These are phyloP conservation scores for Bruguiera gymnorhiza DNA, from an alignment of 345 rosid species.

Conservation along the genomic window DNA sequence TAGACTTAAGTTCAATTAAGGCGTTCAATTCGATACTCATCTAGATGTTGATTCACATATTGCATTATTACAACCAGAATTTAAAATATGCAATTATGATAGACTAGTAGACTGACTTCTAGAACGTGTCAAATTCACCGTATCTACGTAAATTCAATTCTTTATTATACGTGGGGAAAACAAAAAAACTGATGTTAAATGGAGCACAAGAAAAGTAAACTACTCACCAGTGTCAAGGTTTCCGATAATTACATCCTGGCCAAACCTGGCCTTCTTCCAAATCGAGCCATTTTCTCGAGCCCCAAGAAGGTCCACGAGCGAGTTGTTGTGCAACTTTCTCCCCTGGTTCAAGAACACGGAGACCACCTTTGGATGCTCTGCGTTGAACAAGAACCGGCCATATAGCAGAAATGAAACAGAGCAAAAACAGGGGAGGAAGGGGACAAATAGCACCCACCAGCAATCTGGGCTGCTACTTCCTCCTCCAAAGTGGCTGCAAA, in stretches of 20 bases:
- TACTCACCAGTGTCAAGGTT: slow-evolving; percentile 41
- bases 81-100: no score
- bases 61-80: no score
- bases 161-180: no score
- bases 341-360: slow-evolving; percentile 57
- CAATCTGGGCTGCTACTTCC: slow-evolving; percentile 26
- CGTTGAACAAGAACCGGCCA: neutral
- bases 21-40: no score
- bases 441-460: slow-evolving; percentile 19
- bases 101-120: no score
- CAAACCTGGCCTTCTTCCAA: slow-evolving; percentile 37
- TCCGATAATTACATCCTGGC: slow-evolving; percentile 44
- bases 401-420: neutral
- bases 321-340: slow-evolving; percentile 54
- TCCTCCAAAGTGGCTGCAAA: slow-evolving; percentile 35
- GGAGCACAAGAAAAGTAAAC: neutral
- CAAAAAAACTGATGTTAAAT: no score
- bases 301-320: slow-evolving; percentile 65
- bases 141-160: no score
- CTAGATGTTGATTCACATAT: no score
- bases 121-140: no score
- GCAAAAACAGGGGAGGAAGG: neutral
- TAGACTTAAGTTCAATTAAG: no score
- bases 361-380: slow-evolving; percentile 57
- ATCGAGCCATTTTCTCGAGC: slow-evolving; percentile 22